Conservation (phyloP, 2,329 filamentous ascomycete genomes). For the Penicillium thymicola region DNA sequence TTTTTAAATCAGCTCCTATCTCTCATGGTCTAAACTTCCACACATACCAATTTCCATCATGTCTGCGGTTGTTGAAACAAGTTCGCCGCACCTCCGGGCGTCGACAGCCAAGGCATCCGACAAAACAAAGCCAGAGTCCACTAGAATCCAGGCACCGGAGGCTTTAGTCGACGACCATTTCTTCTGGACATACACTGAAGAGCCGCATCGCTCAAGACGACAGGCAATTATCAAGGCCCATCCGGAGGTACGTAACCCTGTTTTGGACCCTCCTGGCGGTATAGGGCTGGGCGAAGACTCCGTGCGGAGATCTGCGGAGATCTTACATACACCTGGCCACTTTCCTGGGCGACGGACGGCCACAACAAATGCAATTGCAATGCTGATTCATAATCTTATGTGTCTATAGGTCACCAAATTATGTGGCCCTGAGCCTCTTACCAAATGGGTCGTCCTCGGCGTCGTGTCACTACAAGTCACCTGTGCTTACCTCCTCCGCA, state of each 20-base stretch:
- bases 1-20: slow-evolving; percentile 15
- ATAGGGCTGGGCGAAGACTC: not conserved
- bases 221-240: slow-evolving; percentile 97
- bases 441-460: slow-evolving; percentile 82
- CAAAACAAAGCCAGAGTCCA: slow-evolving; percentile 18
- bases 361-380: slow-evolving; percentile 4
- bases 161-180: slow-evolving; percentile 59
- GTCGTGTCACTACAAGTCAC: slow-evolving; percentile 80
- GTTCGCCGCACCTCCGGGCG: slow-evolving; percentile 34
- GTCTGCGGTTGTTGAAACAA: slow-evolving; percentile 30
- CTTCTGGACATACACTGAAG: slow-evolving; percentile 99
- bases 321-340: slow-evolving; percentile 1
- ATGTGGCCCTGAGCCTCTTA: slow-evolving; percentile 91
- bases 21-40: slow-evolving; percentile 7
- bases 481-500: slow-evolving; percentile 71
- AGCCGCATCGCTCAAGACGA: slow-evolving; percentile 86
- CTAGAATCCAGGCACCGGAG: slow-evolving; percentile 32
- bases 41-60: slow-evolving; percentile 22
- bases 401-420: slow-evolving; percentile 79
- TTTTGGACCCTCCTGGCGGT: not conserved
- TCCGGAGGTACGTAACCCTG: slow-evolving; percentile 65
- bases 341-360: slow-evolving; percentile 1
- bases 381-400: slow-evolving; percentile 12
- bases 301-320: slow-evolving; percentile 6
- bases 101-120: slow-evolving; percentile 28